phyloP scores from a whole-genome alignment of 768 basidiomycete genomes.

The Ephemerocybe angulata region DNA sequence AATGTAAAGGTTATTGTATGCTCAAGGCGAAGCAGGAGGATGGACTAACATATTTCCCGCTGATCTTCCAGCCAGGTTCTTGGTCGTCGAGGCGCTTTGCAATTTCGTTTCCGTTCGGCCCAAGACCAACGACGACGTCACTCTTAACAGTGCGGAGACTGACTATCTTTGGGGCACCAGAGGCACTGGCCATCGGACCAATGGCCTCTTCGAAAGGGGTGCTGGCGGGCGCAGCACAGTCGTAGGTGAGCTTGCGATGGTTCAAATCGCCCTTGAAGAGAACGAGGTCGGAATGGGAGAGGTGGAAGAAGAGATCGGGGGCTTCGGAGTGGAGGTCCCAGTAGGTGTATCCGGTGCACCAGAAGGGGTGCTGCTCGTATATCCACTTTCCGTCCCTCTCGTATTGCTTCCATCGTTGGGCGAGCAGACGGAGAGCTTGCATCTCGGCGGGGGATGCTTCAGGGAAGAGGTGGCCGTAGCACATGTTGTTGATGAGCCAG shows the following conservation, averaged over 20 bases:
- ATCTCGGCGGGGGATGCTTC: constrained; percentile 75
- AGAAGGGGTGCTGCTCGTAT: constrained; percentile 92
- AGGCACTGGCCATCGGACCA: constrained; percentile 84
- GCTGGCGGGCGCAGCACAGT: constrained; percentile 80
- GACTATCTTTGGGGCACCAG: constrained; percentile 84
- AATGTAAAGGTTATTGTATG: background rate
- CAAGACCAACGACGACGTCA: constrained; percentile 89
- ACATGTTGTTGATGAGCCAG: constrained; percentile 85
- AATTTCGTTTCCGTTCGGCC: constrained; percentile 58
- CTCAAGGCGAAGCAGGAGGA: background rate
- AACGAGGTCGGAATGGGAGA: constrained; percentile 86
- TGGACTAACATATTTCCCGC: constrained; percentile 89
- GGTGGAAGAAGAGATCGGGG: constrained; percentile 88
- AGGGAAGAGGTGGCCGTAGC: constrained; percentile 90
- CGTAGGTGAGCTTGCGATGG: constrained; percentile 86
- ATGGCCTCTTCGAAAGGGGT: constrained; percentile 90
- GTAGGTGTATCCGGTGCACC: constrained; percentile 95
- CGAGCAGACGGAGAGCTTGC: constrained; percentile 76
- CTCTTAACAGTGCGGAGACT: constrained; percentile 92
- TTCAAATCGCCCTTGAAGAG: constrained; percentile 94
- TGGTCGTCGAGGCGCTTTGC: constrained; percentile 79
- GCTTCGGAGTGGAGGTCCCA: constrained; percentile 84
- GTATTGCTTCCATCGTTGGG: constrained; percentile 93
- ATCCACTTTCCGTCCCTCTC: constrained; percentile 91
- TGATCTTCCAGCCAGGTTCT: constrained; percentile 96